Evolutionary conservation across 1,284 basidiomycete genomes (phyloP), one percentile per base, ranked within the genome.

Genomic region (Irpex lacteus): DNA sequence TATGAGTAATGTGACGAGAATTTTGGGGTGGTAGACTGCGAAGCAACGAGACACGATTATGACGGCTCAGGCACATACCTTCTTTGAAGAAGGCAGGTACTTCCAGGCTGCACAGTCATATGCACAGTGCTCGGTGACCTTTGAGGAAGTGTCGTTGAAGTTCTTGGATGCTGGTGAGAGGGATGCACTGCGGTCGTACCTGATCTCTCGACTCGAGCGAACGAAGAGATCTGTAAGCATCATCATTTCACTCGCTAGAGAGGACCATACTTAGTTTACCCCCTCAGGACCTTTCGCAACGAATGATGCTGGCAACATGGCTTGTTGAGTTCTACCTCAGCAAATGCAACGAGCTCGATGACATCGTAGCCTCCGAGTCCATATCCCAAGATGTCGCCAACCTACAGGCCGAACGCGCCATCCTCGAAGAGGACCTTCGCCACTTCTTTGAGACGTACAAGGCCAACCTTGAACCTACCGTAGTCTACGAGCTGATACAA

Each of bases 221-320:
- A 85, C 88, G 74, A 79, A 88, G 65, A 94, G 91, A 78, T 86
- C 84, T 54, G 95, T 95, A 67, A 68, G 87, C 49, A 13, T 3
- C 49, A 13, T 3, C 2, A 15, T 21, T 15, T 37, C 26, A 4
- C 3, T 26, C 4, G 26, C 3, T 26, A 26, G 4, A 26, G 26
- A 26, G 3, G 26, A 26, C 4, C 4, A 26, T 8, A 5, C 9
- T 1, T 13, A 13, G 1, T 63, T 62, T 55, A 26, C 26, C 26
- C 26, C 61, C 62, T 18, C 67, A 96, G 94, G 95, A 98, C 70
- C 70, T 94, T 56, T 95, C 94, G 0, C 96, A 98, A 75, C 85
- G 98, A 38, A 96, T 97, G 90, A 97, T 99, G 91, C 82, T 99
- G 6, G 96, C 98, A 1, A 98, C 96, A 0, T 99, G 98, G 98